Evolutionary conservation across 2,329 filamentous ascomycete genomes (phyloP).

Genomic region (Diplocarpon rosae): DNA sequence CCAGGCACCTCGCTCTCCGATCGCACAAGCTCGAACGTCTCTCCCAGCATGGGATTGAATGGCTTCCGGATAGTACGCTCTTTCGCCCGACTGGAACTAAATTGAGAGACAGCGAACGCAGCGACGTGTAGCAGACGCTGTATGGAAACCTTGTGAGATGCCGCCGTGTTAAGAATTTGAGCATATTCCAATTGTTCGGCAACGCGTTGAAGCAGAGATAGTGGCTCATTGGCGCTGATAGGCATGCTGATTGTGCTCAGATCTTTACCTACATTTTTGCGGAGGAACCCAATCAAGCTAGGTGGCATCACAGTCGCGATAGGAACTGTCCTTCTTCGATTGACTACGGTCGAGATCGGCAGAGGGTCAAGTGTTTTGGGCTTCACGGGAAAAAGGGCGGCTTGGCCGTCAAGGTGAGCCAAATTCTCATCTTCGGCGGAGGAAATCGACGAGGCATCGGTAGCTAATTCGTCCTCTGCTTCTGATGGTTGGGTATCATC

Average conservation of each 20-base stretch:
- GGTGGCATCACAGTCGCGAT: constrained; percentile 71
- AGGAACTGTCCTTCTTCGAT: constrained; percentile 59
- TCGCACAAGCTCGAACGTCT: constrained; percentile 87
- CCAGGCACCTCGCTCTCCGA: constrained; percentile 61
- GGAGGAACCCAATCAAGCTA: constrained; percentile 83
- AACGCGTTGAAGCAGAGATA: constrained; percentile 75
- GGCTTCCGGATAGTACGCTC: constrained; percentile 91
- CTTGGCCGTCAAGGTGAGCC: constrained; percentile 42
- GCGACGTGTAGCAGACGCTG: constrained; percentile 77
- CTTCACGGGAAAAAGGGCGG: constrained; percentile 63
- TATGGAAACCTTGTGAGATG: constrained; percentile 43
- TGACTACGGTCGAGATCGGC: constrained; percentile 54
- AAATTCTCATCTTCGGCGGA: constrained; percentile 46
- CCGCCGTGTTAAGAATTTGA: constrained; percentile 67
- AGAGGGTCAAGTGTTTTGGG: constrained; percentile 69
- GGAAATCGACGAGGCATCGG: constrained; percentile 46
- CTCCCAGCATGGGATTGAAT: constrained; percentile 92
- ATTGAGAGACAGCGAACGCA: constrained; percentile 81
- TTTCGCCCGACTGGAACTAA: constrained; percentile 72
- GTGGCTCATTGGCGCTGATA: constrained; percentile 88
- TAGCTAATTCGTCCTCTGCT: constrained; percentile 36
- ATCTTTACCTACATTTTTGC: constrained; percentile 98
- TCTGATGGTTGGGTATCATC: constrained; percentile 50
- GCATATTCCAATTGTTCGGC: constrained; percentile 90
- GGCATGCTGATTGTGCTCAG: constrained; percentile 96